Evolutionary conservation across 441 rosid species (phyloP).

Genomic region (Croton setiger): DNA sequence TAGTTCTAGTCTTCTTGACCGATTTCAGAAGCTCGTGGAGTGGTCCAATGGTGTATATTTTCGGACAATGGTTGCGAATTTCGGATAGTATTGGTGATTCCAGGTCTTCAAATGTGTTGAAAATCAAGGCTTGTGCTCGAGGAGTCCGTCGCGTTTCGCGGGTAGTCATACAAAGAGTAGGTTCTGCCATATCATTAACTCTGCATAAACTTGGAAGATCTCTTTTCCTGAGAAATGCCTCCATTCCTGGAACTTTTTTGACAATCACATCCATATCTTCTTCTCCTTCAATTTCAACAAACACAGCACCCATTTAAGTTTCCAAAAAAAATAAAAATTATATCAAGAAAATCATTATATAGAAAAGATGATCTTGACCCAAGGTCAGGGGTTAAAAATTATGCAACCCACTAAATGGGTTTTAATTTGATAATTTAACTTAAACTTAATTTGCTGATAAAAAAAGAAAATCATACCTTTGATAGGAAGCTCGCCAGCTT

Average conservation of each 20-base stretch:
- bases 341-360: no score
- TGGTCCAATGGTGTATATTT: conserved; percentile 47
- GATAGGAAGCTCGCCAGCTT: conserved; percentile 41
- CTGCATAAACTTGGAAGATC: conserved; percentile 50
- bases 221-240: conserved; percentile 34
- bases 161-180: not conserved
- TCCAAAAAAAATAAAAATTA: no score
- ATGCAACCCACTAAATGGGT: no score
- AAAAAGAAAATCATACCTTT: conserved; percentile 19
- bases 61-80: conserved; percentile 31
- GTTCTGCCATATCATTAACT: conserved; percentile 21
- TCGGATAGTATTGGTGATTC: conserved; percentile 34
- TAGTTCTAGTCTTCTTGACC: conserved; percentile 11
- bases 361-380: no score
- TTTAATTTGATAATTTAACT: no score
- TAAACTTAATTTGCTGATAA: no score
- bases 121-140: conserved; percentile 26
- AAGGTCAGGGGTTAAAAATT: no score
- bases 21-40: conserved; percentile 45
- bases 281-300: conserved; percentile 8
- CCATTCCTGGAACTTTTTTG: conserved; percentile 39
- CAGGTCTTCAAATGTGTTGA: conserved; percentile 47
- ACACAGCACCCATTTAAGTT: no score
- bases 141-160: conserved; percentile 19
- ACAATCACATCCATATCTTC: conserved; percentile 42